Evolutionary conservation across 2,329 filamentous ascomycete species (phyloP).

Genomic region (Xylariaceae sp.): DNA sequence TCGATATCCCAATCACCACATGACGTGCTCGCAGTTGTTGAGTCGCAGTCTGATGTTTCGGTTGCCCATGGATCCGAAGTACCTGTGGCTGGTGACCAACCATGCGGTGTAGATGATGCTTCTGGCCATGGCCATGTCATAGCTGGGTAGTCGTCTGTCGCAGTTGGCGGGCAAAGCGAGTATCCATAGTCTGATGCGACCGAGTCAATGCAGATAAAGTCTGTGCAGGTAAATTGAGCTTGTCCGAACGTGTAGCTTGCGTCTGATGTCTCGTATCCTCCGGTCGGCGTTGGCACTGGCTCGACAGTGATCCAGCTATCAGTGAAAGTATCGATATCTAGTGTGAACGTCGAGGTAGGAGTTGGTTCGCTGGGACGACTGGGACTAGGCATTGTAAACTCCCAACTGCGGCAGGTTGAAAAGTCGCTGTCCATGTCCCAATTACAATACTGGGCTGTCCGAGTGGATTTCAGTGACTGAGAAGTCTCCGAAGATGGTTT

Average conservation of each 20-base stretch:
- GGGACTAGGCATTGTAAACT: slow-evolving; percentile 1
- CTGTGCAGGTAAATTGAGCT: slow-evolving; percentile 9
- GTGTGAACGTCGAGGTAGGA: no score
- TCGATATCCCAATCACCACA: neutral
- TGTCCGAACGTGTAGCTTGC: slow-evolving; percentile 3
- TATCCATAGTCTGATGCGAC: slow-evolving; percentile 4
- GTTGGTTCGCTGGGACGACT: slow-evolving; percentile 4
- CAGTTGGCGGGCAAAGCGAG: neutral
- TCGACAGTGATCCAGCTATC: no score
- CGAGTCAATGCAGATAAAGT: slow-evolving; percentile 13
- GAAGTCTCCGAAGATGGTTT: neutral
- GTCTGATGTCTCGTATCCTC: slow-evolving; percentile 9
- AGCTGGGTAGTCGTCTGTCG: neutral
- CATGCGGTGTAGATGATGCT: neutral
- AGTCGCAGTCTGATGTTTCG: slow-evolving; percentile 8
- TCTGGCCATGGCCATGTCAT: neutral
- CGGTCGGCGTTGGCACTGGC: slow-evolving; percentile 1
- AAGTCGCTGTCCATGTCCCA: slow-evolving; percentile 7
- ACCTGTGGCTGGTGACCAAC: neutral
- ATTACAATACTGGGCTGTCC: slow-evolving; percentile 8
- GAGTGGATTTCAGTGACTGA: neutral
- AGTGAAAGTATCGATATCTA: no score
- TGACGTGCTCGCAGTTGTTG: neutral
- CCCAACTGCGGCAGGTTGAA: slow-evolving; percentile 5
- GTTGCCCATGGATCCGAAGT: neutral